phyloP scores from a whole-genome alignment of 2,329 filamentous ascomycete genomes.

The Fusarium sp. region DNA sequence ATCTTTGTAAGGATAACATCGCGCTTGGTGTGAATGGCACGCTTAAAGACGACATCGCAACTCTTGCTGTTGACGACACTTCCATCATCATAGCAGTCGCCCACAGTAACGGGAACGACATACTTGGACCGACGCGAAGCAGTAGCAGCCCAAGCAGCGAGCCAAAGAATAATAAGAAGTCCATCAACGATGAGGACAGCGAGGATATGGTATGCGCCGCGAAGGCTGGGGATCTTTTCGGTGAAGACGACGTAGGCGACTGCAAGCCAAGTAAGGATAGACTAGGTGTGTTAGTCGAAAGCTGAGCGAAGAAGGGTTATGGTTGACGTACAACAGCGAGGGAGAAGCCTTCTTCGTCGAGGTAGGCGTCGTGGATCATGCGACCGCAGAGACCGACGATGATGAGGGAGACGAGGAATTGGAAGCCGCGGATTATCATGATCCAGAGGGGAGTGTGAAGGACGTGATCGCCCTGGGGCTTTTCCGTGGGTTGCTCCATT shows the following conservation, averaged over 20 bases:
- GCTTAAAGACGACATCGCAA: constrained; percentile 47
- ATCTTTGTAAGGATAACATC: constrained; percentile 50
- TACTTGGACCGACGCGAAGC: constrained; percentile 55
- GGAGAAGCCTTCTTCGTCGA: constrained; percentile 32
- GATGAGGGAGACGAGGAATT: constrained; percentile 56
- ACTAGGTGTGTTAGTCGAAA: constrained; percentile 44
- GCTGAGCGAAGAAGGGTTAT: no score
- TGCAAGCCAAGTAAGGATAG: constrained; percentile 59
- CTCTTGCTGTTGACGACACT: constrained; percentile 53
- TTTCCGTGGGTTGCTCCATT: constrained; percentile 37
- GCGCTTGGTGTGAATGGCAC: constrained; percentile 22
- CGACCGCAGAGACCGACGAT: constrained; percentile 57
- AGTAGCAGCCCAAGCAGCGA: constrained; percentile 55
- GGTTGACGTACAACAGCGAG: constrained; percentile 33
- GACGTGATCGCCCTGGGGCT: constrained; percentile 41
- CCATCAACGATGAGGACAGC: constrained; percentile 58
- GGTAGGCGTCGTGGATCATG: constrained; percentile 49
- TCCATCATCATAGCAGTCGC: constrained; percentile 52
- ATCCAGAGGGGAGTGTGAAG: constrained; percentile 59
- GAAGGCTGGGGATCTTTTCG: constrained; percentile 53
- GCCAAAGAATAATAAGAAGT: constrained; percentile 60
- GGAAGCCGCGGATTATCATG: constrained; percentile 53
- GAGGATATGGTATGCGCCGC: constrained; percentile 55
- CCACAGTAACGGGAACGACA: constrained; percentile 46
- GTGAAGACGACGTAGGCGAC: constrained; percentile 56